These are phyloP conservation scores for Cylindrodendrum hubeiense DNA, from an alignment of 2,329 filamentous ascomycete species.

Conservation along the genomic window DNA sequence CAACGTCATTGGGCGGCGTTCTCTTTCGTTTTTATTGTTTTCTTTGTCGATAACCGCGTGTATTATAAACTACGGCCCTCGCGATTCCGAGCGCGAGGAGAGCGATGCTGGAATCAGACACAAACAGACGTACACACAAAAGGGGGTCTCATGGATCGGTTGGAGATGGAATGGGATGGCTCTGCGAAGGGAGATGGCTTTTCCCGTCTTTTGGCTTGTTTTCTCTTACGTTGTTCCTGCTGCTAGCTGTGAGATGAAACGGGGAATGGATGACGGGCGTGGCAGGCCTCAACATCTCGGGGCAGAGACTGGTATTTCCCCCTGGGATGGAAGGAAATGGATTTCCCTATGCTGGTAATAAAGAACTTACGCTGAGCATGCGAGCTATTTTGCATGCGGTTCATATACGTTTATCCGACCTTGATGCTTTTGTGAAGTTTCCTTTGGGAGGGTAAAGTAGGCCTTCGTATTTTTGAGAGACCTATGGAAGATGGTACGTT, in stretches of 20 bases:
- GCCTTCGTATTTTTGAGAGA: neutral
- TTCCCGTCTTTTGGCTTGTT: constrained; percentile 17
- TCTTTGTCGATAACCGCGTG: constrained; percentile 25
- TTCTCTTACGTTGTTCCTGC: constrained; percentile 13
- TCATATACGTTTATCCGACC: constrained; percentile 4
- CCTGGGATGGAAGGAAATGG: constrained; percentile 15
- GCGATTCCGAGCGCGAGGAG: neutral
- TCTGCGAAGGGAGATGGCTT: constrained; percentile 12
- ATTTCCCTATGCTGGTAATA: constrained; percentile 37
- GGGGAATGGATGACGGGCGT: constrained; percentile 4
- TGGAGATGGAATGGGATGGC: constrained; percentile 23
- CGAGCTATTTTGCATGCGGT: constrained; percentile 29
- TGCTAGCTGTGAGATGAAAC: constrained; percentile 15
- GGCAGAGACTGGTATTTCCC: constrained; percentile 19
- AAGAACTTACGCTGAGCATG: constrained; percentile 34
- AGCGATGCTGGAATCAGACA: constrained; percentile 18
- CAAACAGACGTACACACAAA: constrained; percentile 22
- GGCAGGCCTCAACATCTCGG: constrained; percentile 4
- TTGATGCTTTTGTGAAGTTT: neutral
- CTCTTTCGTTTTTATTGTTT: constrained; percentile 10
- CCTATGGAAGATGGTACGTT: neutral
- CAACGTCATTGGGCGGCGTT: constrained; percentile 28
- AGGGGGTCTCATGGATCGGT: constrained; percentile 33
- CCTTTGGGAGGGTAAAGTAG: too few relatives aligned
- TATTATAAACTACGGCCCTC: constrained; percentile 24